Conservation (phyloP, 2,329 filamentous ascomycete species). For the Colletotrichum lentis region DNA sequence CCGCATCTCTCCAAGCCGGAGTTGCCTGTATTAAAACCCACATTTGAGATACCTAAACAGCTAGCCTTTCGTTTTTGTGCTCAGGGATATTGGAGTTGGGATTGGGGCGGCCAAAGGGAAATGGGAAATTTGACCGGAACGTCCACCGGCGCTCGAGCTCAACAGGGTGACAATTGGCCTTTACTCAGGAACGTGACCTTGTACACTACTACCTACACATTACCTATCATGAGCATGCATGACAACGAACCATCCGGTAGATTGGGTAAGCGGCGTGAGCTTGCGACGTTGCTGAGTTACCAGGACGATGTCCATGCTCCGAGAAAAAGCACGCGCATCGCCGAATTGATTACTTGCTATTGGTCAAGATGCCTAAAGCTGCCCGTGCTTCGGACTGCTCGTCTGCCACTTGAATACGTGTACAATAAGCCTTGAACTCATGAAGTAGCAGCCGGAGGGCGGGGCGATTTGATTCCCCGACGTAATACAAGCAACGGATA, state of each 20-base stretch:
- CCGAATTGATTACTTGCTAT: too few relatives aligned
- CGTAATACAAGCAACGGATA: too few relatives aligned
- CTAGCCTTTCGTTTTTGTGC: constrained; percentile 35
- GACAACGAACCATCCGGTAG: background rate
- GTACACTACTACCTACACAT: constrained; percentile 22
- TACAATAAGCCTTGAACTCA: background rate
- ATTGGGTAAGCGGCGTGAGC: background rate
- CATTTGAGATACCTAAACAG: constrained; percentile 38
- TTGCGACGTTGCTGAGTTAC: background rate
- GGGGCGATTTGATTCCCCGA: background rate
- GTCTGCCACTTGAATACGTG: too few relatives aligned
- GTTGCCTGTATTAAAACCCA: constrained; percentile 35
- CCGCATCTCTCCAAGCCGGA: constrained; percentile 19
- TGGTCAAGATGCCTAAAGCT: background rate
- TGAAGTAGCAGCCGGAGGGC: too few relatives aligned
- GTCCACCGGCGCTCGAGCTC: constrained; percentile 3
- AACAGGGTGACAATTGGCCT: background rate
- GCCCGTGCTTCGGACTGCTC: background rate
- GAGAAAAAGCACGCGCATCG: background rate
- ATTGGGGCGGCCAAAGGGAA: constrained; percentile 11
- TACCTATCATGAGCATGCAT: constrained; percentile 12
- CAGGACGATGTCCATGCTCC: background rate
- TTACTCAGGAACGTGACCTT: constrained; percentile 9
- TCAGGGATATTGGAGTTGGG: constrained; percentile 35
- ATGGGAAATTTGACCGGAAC: constrained; percentile 16